Conservation (phyloP, 2,329 filamentous ascomycete species). For the Fusarium multiceps region DNA sequence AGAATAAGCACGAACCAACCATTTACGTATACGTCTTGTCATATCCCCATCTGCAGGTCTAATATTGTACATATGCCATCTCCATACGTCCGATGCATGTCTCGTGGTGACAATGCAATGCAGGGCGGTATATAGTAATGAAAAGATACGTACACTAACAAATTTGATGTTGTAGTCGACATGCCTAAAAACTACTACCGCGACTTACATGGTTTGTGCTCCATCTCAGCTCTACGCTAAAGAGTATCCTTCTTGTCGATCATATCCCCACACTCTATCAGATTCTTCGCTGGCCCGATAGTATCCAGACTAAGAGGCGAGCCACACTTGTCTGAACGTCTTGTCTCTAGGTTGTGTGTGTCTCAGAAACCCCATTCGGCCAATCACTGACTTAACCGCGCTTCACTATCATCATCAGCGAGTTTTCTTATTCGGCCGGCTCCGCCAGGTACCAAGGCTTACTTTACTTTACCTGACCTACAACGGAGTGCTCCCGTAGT, state of each 20-base stretch:
- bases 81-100: conserved; percentile 21
- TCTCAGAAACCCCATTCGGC: conserved; percentile 2
- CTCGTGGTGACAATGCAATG: conserved; percentile 12
- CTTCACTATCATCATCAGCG: conserved; percentile 1
- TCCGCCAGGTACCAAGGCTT: conserved; percentile 35
- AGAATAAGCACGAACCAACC: conserved; percentile 7
- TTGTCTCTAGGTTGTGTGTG: conserved; percentile 1
- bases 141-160: background rate
- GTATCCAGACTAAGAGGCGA: background rate
- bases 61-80: conserved; percentile 9
- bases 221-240: conserved; percentile 18
- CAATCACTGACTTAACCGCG: conserved; percentile 30
- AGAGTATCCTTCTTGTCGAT: conserved; percentile 28
- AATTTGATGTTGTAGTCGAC: conserved; percentile 7
- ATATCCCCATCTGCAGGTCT: background rate
- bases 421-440: conserved; percentile 34
- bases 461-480: background rate
- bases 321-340: conserved; percentile 18
- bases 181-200: conserved; percentile 22
- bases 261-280: conserved; percentile 27
- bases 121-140: background rate
- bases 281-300: background rate
- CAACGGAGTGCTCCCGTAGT: conserved; percentile 19
- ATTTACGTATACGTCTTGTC: background rate
- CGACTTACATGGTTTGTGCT: conserved; percentile 3